These are phyloP conservation scores for Spencermartinsiella europaea DNA, from an alignment of 805 yeast species.

Conservation along the genomic window DNA sequence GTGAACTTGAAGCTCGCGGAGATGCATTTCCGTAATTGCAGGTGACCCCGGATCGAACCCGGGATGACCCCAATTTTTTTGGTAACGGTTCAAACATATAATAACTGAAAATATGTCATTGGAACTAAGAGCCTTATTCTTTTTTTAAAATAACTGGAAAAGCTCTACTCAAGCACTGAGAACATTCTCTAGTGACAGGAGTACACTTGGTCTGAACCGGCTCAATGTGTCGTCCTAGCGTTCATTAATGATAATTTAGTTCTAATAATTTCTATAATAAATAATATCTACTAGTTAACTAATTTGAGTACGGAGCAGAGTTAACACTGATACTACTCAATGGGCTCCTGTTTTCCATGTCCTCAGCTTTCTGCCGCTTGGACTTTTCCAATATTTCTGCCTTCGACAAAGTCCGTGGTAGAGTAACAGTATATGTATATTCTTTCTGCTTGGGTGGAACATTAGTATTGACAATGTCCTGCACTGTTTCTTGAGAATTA, in stretches of 20 bases:
- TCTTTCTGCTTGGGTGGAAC: neutral
- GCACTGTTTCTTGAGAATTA: neutral
- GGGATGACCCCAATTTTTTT: constrained; percentile 35
- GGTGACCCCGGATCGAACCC: constrained; percentile 40
- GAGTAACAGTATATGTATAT: neutral
- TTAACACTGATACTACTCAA: neutral
- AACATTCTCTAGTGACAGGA: too few relatives aligned
- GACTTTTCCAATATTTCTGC: neutral
- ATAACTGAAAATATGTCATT: neutral
- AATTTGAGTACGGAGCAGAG: neutral
- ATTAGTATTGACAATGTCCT: neutral
- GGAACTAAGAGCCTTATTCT: neutral
- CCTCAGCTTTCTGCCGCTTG: neutral
- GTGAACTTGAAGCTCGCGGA: constrained; percentile 29
- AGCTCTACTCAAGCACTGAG: too few relatives aligned
- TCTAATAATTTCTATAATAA: neutral
- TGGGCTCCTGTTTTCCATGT: neutral
- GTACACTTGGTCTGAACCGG: too few relatives aligned
- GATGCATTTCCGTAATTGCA: constrained; percentile 30
- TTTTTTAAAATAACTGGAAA: too few relatives aligned
- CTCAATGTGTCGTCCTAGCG: too few relatives aligned
- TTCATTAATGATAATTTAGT: neutral
- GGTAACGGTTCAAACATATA: too few relatives aligned
- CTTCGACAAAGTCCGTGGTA: constrained; percentile 1
- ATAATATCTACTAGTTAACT: neutral